phyloP scores from a whole-genome alignment of 345 rosid genomes.

The Streptanthus diversifolius region DNA sequence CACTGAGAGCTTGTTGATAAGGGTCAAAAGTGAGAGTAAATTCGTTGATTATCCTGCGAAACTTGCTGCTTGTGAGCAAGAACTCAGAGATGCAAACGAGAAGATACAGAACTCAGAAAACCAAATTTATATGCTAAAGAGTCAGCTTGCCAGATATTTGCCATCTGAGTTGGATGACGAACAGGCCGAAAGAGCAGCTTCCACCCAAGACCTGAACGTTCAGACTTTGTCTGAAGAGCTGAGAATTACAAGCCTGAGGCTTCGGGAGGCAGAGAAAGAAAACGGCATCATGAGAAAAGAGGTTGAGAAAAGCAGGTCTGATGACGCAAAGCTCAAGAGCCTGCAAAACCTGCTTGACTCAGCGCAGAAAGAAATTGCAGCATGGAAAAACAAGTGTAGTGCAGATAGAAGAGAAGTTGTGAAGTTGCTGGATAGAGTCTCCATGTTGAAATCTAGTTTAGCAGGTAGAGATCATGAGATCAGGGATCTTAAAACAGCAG shows the following conservation, averaged over 20 bases:
- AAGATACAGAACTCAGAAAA: conserved; percentile 48
- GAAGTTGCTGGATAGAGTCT: conserved; percentile 57
- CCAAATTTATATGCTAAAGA: conserved; percentile 49
- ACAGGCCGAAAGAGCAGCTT: conserved; percentile 36
- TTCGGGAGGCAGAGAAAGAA: conserved; percentile 53
- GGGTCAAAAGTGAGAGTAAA: conserved; percentile 33
- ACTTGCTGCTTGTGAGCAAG: conserved; percentile 51
- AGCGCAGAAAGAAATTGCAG: conserved; percentile 50
- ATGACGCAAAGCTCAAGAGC: conserved; percentile 29
- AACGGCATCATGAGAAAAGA: conserved; percentile 48
- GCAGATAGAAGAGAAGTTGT: conserved; percentile 53
- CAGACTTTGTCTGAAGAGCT: conserved; percentile 51
- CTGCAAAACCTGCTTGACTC: conserved; percentile 48
- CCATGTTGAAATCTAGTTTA: conserved; percentile 55
- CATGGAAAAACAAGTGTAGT: conserved; percentile 56
- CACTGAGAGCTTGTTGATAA: conserved; percentile 34
- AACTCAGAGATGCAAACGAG: conserved; percentile 51
- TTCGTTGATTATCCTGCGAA: conserved; percentile 40
- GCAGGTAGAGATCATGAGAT: conserved; percentile 73
- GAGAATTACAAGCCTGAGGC: conserved; percentile 49
- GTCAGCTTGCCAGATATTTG: conserved; percentile 46
- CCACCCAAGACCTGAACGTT: conserved; percentile 34
- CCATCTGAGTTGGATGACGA: conserved; percentile 28
- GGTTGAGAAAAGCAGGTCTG: conserved; percentile 39
- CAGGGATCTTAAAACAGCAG: conserved; percentile 52